A percentile compares a stretch with the other conserved stretches of the same genome.
These are phyloP conservation scores for Striga hermonthica DNA, from an alignment of 305 asterid species.

Conservation along the genomic window DNA sequence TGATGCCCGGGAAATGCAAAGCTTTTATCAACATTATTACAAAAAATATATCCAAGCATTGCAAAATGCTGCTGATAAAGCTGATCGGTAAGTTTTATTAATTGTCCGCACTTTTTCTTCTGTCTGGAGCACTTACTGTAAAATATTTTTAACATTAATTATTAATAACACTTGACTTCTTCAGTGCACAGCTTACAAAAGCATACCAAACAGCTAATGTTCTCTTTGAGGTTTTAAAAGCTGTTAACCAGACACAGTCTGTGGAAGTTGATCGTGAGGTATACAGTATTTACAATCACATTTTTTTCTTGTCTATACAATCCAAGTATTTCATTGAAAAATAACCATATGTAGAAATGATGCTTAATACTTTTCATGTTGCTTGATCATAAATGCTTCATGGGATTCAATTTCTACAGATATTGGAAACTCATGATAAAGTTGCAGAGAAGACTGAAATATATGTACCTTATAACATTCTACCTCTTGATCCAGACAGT, in stretches of 20 bases:
- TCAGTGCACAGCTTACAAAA: slow-evolving; percentile 95
- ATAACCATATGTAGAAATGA: slow-evolving; percentile 20
- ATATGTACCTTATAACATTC: slow-evolving; percentile 89
- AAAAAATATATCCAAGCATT: slow-evolving; percentile 94
- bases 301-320: slow-evolving; percentile 11
- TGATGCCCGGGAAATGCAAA: slow-evolving; percentile 99
- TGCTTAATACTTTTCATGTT: slow-evolving; percentile 16
- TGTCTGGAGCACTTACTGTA: slow-evolving; percentile 17
- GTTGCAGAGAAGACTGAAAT: slow-evolving; percentile 98
- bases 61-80: slow-evolving; percentile 98
- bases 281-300: slow-evolving; percentile 18
- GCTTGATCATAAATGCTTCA: slow-evolving; percentile 25
- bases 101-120: slow-evolving; percentile 16
- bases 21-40: slow-evolving; percentile 98
- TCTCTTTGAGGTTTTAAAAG: slow-evolving; percentile 97
- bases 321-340: slow-evolving; percentile 17
- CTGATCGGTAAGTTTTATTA: slow-evolving; percentile 73
- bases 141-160: slow-evolving; percentile 7
- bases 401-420: slow-evolving; percentile 40
- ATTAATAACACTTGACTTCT: slow-evolving; percentile 29
- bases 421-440: slow-evolving; percentile 94
- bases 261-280: slow-evolving; percentile 99
- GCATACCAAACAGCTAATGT: slow-evolving; percentile 99
- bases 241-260: slow-evolving; percentile 90
- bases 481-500: slow-evolving; percentile 98